These are phyloP conservation scores for Russula foetens DNA, from an alignment of 768 basidiomycete genomes.

Conservation along the genomic window DNA sequence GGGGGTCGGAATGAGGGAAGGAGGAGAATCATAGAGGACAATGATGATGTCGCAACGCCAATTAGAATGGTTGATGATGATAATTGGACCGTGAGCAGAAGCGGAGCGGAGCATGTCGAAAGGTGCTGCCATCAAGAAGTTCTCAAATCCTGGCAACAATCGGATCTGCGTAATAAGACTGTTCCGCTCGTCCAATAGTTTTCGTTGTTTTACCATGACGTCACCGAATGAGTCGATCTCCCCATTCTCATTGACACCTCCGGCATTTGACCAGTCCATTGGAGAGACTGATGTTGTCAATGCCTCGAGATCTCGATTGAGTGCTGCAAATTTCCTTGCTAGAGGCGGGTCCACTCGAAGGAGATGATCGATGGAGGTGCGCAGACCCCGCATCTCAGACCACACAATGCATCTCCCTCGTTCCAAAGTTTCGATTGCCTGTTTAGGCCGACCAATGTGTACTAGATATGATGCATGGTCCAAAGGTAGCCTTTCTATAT, in stretches of 20 bases:
- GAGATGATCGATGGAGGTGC: neutral
- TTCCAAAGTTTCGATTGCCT: neutral
- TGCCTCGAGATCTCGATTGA: neutral
- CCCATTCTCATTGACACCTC: neutral
- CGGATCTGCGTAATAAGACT: neutral
- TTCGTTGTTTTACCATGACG: neutral
- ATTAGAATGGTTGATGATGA: neutral
- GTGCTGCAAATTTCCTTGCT: neutral
- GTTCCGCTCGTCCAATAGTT: neutral
- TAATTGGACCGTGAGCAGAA: neutral
- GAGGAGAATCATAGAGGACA: neutral
- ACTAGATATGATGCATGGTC: neutral
- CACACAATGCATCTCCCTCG: neutral
- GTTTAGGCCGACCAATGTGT: neutral
- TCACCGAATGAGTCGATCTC: neutral
- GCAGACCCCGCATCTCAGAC: neutral
- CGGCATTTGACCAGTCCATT: neutral
- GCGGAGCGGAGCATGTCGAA: neutral
- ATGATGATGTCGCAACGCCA: neutral
- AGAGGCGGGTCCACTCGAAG: neutral
- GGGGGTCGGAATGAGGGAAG: neutral
- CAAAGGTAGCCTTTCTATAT: neutral
- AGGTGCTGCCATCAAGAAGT: neutral
- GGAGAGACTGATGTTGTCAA: neutral
- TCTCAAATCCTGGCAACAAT: neutral